Conservation (phyloP, 2,329 filamentous ascomycete genomes). For the Sphaceloma murrayae region DNA sequence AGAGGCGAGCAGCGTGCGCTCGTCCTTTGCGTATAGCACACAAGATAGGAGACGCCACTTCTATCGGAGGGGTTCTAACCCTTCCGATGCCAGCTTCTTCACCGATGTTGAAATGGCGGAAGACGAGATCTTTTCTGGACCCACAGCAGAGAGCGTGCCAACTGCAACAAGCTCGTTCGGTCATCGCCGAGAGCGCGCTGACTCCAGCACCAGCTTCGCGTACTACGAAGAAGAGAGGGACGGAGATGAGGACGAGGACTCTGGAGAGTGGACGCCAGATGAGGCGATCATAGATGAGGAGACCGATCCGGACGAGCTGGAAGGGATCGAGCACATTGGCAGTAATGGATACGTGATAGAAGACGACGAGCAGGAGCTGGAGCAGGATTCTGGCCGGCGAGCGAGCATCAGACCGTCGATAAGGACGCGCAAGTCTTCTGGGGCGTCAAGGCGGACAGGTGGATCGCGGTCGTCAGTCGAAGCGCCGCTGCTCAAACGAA, state of each 20-base stretch:
- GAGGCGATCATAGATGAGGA: constrained; percentile 40
- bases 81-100: constrained; percentile 58
- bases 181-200: constrained; percentile 69
- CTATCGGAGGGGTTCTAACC: constrained; percentile 58
- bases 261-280: constrained; percentile 40
- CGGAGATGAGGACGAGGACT: constrained; percentile 33
- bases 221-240: constrained; percentile 72
- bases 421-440: constrained; percentile 55
- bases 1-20: constrained; percentile 16
- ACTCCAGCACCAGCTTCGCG: constrained; percentile 80
- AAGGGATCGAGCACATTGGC: constrained; percentile 28
- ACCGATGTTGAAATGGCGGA: constrained; percentile 98
- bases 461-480: constrained; percentile 49
- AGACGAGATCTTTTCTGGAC: constrained; percentile 87
- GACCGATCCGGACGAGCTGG: constrained; percentile 32
- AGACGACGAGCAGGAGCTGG: constrained; percentile 32
- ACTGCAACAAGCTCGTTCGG: constrained; percentile 87
- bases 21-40: constrained; percentile 18
- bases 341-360: constrained; percentile 35
- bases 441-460: constrained; percentile 26
- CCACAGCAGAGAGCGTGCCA: constrained; percentile 90
- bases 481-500: constrained; percentile 58
- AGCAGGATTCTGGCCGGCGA: constrained; percentile 29
- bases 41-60: constrained; percentile 23
- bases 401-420: constrained; percentile 18